Evolutionary conservation across 306 rosid genomes (phyloP).

Genomic region (Cucurbita pepo): DNA sequence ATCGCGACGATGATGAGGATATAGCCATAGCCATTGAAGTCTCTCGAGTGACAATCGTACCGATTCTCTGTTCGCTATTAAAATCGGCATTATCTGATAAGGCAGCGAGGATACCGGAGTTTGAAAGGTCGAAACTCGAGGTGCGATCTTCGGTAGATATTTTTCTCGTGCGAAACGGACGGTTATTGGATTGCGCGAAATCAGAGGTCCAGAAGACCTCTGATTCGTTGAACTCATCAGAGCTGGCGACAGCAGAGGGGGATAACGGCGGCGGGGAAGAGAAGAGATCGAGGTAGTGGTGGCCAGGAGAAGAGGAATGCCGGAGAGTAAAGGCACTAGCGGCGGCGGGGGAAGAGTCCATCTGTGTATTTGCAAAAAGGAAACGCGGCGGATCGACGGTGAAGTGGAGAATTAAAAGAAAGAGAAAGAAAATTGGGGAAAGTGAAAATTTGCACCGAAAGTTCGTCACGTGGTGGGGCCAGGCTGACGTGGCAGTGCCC

Average conservation of each 20-base stretch:
- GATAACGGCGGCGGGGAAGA: constrained; percentile 16
- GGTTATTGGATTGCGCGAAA: constrained; percentile 16
- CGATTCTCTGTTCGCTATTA: not conserved
- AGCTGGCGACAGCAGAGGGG: constrained; percentile 6
- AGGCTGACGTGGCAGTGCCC: not conserved
- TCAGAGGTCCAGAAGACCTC: constrained; percentile 61
- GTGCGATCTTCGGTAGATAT: not conserved
- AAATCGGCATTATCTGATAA: constrained; percentile 19
- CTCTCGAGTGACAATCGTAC: constrained; percentile 29
- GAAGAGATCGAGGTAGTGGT: constrained; percentile 32
- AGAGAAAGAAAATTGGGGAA: not conserved
- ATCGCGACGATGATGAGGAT: constrained; percentile 20
- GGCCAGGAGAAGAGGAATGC: constrained; percentile 47
- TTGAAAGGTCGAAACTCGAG: constrained; percentile 8
- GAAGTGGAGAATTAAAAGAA: constrained; percentile 11
- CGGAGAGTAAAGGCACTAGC: constrained; percentile 18
- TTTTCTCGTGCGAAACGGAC: not conserved
- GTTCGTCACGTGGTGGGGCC: not conserved
- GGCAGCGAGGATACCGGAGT: constrained; percentile 50
- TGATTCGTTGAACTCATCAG: constrained; percentile 56
- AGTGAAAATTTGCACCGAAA: not conserved
- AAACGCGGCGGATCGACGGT: not conserved
- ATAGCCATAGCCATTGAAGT: constrained; percentile 10
- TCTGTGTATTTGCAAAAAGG: not conserved
- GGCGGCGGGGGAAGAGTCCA: constrained; percentile 30